Base-by-base conservation (phyloP, 2,329 filamentous ascomycete genomes). In the Xylariomycetidae sp. region DNA sequence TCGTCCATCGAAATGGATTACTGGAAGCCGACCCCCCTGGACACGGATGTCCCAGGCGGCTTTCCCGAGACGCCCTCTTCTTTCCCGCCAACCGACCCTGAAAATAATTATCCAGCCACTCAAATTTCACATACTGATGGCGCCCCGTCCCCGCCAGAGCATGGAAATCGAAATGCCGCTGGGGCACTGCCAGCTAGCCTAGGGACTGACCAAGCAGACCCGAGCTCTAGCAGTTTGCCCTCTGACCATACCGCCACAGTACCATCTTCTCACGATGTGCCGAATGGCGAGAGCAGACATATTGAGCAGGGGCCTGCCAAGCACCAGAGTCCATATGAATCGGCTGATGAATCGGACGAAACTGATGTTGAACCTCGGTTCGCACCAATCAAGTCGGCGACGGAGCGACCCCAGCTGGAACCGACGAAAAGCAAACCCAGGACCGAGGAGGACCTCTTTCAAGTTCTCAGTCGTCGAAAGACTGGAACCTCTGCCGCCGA, bases 371-470 rank as follows among this genome's bases (percentile, higher is more conserved):
- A 49, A 20, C 42, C 41, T 27, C 41, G 35, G n/a, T 54, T 56
- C 16, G 50, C 51, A 3, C 42, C 54, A 3, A 42, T 62, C 4
- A 60, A 51, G 31, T 47, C 49, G 4, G 30, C 40, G 15, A 16
- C 46, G 11, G 40, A 49, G 7, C 48, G 40, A 7, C 48, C 48
- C 0, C 20, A 37, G 0, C 27, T 58, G 0, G 29, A 34, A 8
- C 40, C 48, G 16, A 54, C 43, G 16, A 49, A 44, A 13, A 47
- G 41, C n/a, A 56, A 48, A 1, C 37, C 38, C 2, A 50, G 50
- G 4, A 67, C 59, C 3, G 72, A 77, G 47, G 69, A 77, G 16
- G 70, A 76, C 14, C 42, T 77, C 1, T 70, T 77, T 39, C 58
- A 61, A 2, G 63, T 54, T 0, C 44, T 77, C 0, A 74, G 72